These are phyloP conservation scores for Daedalea quercina DNA, from an alignment of 768 basidiomycete genomes.

Conservation along the genomic window DNA sequence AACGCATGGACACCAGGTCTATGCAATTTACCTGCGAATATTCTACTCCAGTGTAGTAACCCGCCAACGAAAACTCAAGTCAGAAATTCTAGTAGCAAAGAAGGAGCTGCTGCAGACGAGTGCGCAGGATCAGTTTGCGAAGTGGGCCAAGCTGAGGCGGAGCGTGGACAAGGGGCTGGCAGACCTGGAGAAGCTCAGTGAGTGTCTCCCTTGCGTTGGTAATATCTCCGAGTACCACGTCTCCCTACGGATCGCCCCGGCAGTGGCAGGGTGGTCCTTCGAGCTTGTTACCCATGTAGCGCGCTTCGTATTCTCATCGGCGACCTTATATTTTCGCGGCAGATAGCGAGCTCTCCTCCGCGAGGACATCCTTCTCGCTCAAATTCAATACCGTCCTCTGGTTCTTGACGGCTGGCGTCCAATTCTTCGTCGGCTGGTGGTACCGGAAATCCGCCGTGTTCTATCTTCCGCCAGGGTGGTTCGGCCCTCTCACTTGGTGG, in stretches of 20 bases:
- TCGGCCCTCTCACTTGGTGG: conserved; percentile 85
- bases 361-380: conserved; percentile 67
- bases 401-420: conserved; percentile 81
- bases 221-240: not conserved
- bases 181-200: conserved; percentile 91
- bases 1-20: conserved; percentile 44
- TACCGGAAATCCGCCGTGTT: conserved; percentile 89
- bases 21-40: conserved; percentile 59
- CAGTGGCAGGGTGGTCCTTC: conserved; percentile 1
- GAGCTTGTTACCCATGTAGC: not conserved
- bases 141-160: conserved; percentile 92
- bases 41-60: conserved; percentile 50
- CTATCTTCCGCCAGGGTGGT: conserved; percentile 87
- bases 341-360: conserved; percentile 78
- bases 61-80: conserved; percentile 68
- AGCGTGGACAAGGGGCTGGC: conserved; percentile 87
- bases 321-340: not conserved
- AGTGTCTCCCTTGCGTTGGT: conserved; percentile 22
- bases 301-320: not conserved
- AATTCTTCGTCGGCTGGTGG: conserved; percentile 86
- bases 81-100: conserved; percentile 73
- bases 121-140: conserved; percentile 96
- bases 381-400: conserved; percentile 74
- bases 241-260: not conserved
- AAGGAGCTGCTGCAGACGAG: conserved; percentile 84